These are phyloP conservation scores for Candida chilensis DNA, from an alignment of 805 yeast genomes.

Conservation along the genomic window DNA sequence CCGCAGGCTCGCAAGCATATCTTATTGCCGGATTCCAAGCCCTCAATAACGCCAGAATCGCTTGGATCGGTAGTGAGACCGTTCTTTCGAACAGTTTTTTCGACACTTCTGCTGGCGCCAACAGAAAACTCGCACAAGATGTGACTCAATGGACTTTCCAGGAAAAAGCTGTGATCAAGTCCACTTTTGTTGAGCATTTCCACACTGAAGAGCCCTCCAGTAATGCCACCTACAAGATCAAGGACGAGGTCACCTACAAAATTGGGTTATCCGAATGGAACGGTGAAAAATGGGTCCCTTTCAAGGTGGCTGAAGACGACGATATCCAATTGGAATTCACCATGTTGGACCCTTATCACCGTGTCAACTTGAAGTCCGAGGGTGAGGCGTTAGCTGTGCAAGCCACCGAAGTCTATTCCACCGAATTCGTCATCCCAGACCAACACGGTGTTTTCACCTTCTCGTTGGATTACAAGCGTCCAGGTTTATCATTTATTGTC, in stretches of 20 bases:
- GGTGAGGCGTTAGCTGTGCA: slow-evolving; percentile 22
- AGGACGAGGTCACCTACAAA: slow-evolving; percentile 55
- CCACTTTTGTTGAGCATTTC: slow-evolving; percentile 43
- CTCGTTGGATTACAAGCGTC: slow-evolving; percentile 65
- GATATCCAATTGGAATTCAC: slow-evolving; percentile 77
- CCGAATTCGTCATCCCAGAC: slow-evolving; percentile 73
- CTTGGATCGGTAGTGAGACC: slow-evolving; percentile 71
- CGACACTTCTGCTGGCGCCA: slow-evolving; percentile 7
- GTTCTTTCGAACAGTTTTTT: slow-evolving; percentile 34
- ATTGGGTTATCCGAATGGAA: slow-evolving; percentile 38
- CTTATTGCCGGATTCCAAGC: slow-evolving; percentile 75
- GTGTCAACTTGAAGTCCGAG: slow-evolving; percentile 50
- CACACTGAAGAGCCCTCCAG: slow-evolving; percentile 30
- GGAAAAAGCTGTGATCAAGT: slow-evolving; percentile 52
- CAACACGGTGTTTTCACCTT: slow-evolving; percentile 96
- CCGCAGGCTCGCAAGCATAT: slow-evolving; percentile 71
- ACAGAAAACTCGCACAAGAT: slow-evolving; percentile 31
- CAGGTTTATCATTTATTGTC: slow-evolving; percentile 61
- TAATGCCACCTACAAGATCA: slow-evolving; percentile 51
- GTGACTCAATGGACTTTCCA: slow-evolving; percentile 69
- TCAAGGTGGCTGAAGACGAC: slow-evolving; percentile 32
- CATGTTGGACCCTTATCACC: slow-evolving; percentile 93
- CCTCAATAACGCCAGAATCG: slow-evolving; percentile 63
- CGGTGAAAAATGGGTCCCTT: slow-evolving; percentile 66
- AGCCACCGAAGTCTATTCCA: slow-evolving; percentile 39